Conservation (phyloP, 2,329 filamentous ascomycete genomes). For the Albophoma yamanashiensis region DNA sequence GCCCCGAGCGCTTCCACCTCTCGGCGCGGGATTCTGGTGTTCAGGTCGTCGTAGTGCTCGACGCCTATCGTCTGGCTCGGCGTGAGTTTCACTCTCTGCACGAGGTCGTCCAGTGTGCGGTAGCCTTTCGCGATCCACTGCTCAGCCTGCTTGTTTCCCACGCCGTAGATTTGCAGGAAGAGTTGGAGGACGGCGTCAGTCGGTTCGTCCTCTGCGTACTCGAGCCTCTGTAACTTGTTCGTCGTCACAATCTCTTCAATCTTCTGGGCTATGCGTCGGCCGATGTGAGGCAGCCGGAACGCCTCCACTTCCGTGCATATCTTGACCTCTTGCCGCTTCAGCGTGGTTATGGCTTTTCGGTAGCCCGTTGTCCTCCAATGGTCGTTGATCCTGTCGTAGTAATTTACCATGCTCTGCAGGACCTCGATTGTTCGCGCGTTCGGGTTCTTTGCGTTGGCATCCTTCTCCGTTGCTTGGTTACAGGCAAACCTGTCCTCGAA, state of each 20-base stretch:
- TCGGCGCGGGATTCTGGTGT: slow-evolving; percentile 61
- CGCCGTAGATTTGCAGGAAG: slow-evolving; percentile 74
- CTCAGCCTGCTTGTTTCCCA: slow-evolving; percentile 57
- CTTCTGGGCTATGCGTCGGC: slow-evolving; percentile 64
- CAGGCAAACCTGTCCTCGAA: slow-evolving; percentile 44
- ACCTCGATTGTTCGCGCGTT: slow-evolving; percentile 69
- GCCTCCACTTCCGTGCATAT: slow-evolving; percentile 64
- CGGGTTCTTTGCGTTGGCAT: slow-evolving; percentile 43
- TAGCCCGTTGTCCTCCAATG: slow-evolving; percentile 69
- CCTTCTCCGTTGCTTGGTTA: slow-evolving; percentile 38
- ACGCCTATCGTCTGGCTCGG: slow-evolving; percentile 65
- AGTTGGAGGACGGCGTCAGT: slow-evolving; percentile 52
- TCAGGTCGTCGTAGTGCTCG: slow-evolving; percentile 71
- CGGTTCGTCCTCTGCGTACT: slow-evolving; percentile 58
- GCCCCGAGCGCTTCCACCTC: slow-evolving; percentile 64
- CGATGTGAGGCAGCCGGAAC: slow-evolving; percentile 55
- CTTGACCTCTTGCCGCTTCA: slow-evolving; percentile 53
- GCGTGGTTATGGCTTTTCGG: slow-evolving; percentile 61
- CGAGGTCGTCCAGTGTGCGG: slow-evolving; percentile 63
- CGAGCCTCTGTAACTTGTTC: slow-evolving; percentile 58
- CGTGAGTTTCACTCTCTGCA: slow-evolving; percentile 49
- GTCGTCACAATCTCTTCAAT: slow-evolving; percentile 84
- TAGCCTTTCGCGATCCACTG: slow-evolving; percentile 70
- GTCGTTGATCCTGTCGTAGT: slow-evolving; percentile 67
- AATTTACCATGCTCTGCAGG: slow-evolving; percentile 66